Conservation (phyloP, 768 basidiomycete species). For the Lactarius hengduanensis region DNA sequence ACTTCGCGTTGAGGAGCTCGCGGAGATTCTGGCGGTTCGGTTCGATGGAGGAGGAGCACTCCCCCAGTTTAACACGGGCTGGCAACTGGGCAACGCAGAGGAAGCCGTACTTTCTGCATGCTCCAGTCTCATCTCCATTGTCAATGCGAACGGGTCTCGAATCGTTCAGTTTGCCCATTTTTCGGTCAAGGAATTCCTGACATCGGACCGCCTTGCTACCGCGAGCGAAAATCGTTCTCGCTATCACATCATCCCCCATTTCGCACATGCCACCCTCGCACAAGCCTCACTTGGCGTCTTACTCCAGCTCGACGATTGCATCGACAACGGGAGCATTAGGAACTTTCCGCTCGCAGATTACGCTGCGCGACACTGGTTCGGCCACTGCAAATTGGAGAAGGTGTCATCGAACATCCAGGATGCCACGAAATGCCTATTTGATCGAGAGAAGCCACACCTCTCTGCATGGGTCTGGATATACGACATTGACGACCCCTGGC, state of each 20-base stretch:
- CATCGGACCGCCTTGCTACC: conserved; percentile 3
- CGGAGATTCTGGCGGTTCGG: not conserved
- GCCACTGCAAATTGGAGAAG: not conserved
- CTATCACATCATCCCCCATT: not conserved
- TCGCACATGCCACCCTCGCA: not conserved
- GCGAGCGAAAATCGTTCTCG: not conserved
- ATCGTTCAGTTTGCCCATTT: too few relatives aligned
- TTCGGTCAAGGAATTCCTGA: not conserved
- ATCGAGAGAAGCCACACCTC: not conserved
- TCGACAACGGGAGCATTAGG: not conserved
- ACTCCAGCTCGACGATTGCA: not conserved
- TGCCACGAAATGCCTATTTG: not conserved
- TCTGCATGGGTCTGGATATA: not conserved
- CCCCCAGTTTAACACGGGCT: not conserved
- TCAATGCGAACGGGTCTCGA: not conserved
- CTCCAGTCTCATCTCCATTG: not conserved
- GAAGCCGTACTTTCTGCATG: not conserved
- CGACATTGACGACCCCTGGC: not conserved
- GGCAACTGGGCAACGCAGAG: not conserved
- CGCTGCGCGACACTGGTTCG: not conserved
- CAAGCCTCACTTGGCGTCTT: not conserved
- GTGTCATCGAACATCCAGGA: not conserved
- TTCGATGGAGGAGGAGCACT: not conserved
- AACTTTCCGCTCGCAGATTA: conserved; percentile 3
- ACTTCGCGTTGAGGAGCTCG: not conserved